Evolutionary conservation across 2,329 filamentous ascomycete genomes (phyloP), one percentile per base, ranked within the genome.

Genomic region (Xylaria sp.): DNA sequence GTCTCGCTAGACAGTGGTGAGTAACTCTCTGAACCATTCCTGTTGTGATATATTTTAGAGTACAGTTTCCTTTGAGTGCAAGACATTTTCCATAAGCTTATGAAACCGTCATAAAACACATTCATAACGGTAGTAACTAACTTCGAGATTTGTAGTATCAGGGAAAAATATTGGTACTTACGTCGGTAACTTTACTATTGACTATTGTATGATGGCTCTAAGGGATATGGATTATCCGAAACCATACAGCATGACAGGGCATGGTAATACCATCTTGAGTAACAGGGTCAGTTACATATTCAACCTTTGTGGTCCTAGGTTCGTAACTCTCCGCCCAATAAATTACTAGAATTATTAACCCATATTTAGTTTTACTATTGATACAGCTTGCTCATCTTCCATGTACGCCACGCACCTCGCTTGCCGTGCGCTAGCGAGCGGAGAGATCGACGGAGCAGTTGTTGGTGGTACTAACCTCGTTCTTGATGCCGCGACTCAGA

Each of bases 381-480:
- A 67, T 43, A 82, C 80, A 1, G 80, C 79, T 1, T 82, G 80
- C 65, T 81, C 80, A 0, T 78, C 78, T 0, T 76, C 76, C 0
- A 66, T 80, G 30, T 77, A 79, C 30, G 76, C 78, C 0, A 65
- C 81, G 3, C 74, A 79, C 48, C 68, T 73, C 7, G 78, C 78
- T 0, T 72, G 70, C 32, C 68, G 68, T 18, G 71, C 74, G 3
- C 58, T 79, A 1, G 65, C 68, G 2, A 64, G 43, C 12, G 65
- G 74, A 0, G 80, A 81, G 20, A 76, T 73, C 7, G 70, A 76
- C 8, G 69, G 70, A 0, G 80, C 80, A 10, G 68, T 82, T 12
- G 78, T 81, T 0, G 79, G 70, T 4, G 80, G 77, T 7, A 67
- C 67, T 15, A 81, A 82, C 68, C 63, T 80, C 6, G 78, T 82